Evolutionary conservation across 257 asterid species (phyloP), one percentile per base, ranked within the genome.

Genomic region (Dorcoceras hygrometricum): DNA sequence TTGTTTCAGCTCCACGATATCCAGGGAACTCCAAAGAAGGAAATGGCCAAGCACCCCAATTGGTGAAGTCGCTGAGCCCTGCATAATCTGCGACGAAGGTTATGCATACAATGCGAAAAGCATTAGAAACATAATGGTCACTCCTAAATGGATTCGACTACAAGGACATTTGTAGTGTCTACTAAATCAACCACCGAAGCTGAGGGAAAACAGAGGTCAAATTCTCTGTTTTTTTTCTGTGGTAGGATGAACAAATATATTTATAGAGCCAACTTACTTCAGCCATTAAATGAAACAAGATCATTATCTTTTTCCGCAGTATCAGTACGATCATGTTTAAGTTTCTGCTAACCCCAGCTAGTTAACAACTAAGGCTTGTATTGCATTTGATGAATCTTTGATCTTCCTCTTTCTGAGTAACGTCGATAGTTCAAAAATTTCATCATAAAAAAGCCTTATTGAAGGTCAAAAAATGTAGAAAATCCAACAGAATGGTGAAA

Each of bases 21-120:
- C 76, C 86, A 3, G 19, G 63, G 62, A 80, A 70, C 53, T 84
- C 95, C 2, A 77, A 72, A 19, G 81, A 57, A 2, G 82, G 84
- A 73, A 72, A 67, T 66, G 83, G 80, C 84, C 87, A 83, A 43
- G 79, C 89, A 63, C 75, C 86, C 83, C 82, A 78, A 19, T 80
- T 69, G 34, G 63, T 75, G 27, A 54, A 59, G 53, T 62, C 74
- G 31, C 63, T 74, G 36, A 61, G 51, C 28, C 84, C 96, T 89
- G 77, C 63, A 78, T 62, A 58, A 57, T 43, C 32, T 46, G 48
- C 16, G 59, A 61, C 3, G 8, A 23, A 34, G 31, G 19, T 57
- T 19, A n/a, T 18, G 23, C 32, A 23, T 23, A 12, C 43, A 16
- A n/a, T n/a, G n/a, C n/a, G n/a, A n/a, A 4, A 3, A 12, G 62